Percentiles rank a stretch among this genome's conserved stretches.
phyloP scores from a whole-genome alignment of 225 moss, liverwort and hornwort species.

The Anthoceros angustus region DNA sequence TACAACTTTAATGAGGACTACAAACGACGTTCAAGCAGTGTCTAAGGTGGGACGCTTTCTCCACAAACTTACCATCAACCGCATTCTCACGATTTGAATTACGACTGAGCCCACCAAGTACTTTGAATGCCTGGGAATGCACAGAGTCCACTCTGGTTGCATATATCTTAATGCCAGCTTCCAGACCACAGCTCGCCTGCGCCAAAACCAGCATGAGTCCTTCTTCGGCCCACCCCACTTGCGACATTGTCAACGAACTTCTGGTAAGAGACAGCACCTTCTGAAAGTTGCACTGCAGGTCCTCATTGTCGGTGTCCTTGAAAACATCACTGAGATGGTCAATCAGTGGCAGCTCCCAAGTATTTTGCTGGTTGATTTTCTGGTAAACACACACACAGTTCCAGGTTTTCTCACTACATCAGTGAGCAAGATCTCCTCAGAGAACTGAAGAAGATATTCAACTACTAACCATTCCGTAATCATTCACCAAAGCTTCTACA shows the following conservation, averaged over 20 bases:
- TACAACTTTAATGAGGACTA: background rate
- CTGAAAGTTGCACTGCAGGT: slow-evolving; percentile 78
- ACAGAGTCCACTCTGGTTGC: slow-evolving; percentile 93
- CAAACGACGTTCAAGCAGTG: background rate
- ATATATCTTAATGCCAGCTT: slow-evolving; percentile 96
- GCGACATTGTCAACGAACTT: background rate
- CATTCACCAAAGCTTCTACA: background rate
- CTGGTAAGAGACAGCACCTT: slow-evolving; percentile 20
- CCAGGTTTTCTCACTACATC: background rate
- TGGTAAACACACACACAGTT: slow-evolving; percentile 19
- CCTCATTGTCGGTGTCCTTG: slow-evolving; percentile 54
- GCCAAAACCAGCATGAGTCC: slow-evolving; percentile 4
- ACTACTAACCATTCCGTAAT: background rate
- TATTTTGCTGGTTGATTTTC: slow-evolving; percentile 95
- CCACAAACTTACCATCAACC: slow-evolving; percentile 14
- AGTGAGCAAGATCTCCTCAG: background rate
- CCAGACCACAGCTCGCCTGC: slow-evolving; percentile 95
- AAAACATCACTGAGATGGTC: slow-evolving; percentile 90
- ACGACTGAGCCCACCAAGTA: slow-evolving; percentile 77
- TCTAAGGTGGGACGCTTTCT: background rate
- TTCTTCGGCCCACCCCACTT: background rate
- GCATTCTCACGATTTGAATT: slow-evolving; percentile 31
- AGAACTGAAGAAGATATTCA: too few species aligned
- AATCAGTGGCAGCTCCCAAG: slow-evolving; percentile 79
- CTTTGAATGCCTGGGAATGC: slow-evolving; percentile 81